These are phyloP conservation scores for Amoebophrya sp. DNA, from an alignment of 169 alveolate species.

Conservation along the genomic window DNA sequence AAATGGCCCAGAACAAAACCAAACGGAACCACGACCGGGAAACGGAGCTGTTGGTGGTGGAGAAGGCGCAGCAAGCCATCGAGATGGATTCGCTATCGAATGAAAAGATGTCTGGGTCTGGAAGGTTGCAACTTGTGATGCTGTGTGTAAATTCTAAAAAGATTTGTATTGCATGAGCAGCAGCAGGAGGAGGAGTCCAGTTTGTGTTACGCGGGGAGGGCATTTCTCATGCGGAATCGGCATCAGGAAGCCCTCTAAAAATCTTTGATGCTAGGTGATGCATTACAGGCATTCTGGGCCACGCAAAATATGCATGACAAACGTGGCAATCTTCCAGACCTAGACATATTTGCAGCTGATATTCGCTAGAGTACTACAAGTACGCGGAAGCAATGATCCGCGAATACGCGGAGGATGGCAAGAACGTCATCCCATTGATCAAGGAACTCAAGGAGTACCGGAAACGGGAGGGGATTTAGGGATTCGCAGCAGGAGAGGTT, in stretches of 20 bases:
- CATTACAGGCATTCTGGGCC: no score
- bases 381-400: constrained; percentile 18
- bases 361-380: background rate
- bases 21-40: background rate
- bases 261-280: no score
- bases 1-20: background rate
- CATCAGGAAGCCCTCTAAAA: no score
- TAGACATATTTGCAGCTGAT: background rate
- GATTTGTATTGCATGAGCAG: no score
- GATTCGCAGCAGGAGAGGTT: no score
- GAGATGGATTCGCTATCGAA: no score
- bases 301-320: background rate
- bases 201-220: no score
- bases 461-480: background rate
- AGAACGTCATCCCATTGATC: constrained; percentile 36
- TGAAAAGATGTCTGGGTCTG: no score
- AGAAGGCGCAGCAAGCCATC: constrained; percentile 18
- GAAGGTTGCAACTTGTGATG: no score
- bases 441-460: constrained; percentile 37
- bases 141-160: no score
- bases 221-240: no score
- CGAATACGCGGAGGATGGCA: constrained; percentile 34
- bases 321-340: background rate
- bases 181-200: no score
- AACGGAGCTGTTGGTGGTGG: background rate